These are phyloP conservation scores for Conidiobolus incongruus DNA, from an alignment of 371 early-diverging fungal species.

Conservation along the genomic window DNA sequence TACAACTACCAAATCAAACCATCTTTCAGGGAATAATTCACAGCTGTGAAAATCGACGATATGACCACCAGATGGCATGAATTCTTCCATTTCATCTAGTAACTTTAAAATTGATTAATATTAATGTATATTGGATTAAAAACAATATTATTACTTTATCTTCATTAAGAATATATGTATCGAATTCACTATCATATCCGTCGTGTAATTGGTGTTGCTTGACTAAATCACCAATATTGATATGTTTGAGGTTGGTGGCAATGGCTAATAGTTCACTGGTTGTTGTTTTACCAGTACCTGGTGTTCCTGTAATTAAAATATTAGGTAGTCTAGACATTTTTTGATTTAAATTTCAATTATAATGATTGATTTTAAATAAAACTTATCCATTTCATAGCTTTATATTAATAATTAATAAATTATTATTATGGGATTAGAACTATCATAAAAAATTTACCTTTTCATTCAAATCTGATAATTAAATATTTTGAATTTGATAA, in stretches of 20 bases:
- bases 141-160: conserved; percentile 35
- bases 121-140: too few species aligned
- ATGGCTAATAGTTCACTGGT: conserved; percentile 57
- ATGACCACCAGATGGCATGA: conserved; percentile 53
- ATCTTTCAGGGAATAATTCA: conserved; percentile 84
- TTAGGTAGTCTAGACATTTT: conserved; percentile 42
- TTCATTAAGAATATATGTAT: conserved; percentile 80
- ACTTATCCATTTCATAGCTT: too few species aligned
- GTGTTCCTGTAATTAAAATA: conserved; percentile 95
- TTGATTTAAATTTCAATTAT: too few species aligned
- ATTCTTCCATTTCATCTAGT: conserved; percentile 66
- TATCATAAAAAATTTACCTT: too few species aligned
- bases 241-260: conserved; percentile 34
- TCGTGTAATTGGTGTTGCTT: conserved; percentile 70
- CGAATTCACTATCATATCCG: conserved; percentile 72
- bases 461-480: too few species aligned
- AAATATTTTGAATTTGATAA: too few species aligned
- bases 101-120: too few species aligned
- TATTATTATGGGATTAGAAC: too few species aligned
- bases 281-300: conserved; percentile 96
- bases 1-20: conserved; percentile 92
- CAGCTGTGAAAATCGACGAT: conserved; percentile 88
- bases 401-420: too few species aligned
- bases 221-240: conserved; percentile 81
- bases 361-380: too few species aligned